phyloP scores from a whole-genome alignment of 2,329 filamentous ascomycete species.

The Aureobasidium subglaciale region DNA sequence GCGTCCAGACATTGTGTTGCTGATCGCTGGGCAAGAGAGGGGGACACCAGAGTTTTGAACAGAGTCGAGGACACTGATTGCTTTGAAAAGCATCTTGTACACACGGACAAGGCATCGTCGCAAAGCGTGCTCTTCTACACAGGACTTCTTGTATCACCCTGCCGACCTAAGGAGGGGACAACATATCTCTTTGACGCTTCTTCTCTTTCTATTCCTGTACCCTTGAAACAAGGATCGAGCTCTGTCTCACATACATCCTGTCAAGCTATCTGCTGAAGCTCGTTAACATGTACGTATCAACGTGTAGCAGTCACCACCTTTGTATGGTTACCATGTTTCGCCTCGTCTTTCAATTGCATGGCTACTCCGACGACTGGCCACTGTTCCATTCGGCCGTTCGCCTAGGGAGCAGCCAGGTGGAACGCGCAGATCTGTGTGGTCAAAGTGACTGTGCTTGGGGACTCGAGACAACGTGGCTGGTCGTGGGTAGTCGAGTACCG shows the following conservation, averaged over 20 bases:
- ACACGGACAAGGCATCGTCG: background rate
- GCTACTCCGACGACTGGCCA: background rate
- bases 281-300: conserved; percentile 13
- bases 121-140: background rate
- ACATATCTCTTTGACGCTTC: conserved; percentile 2
- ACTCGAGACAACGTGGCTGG: background rate
- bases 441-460: background rate
- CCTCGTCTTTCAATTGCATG: background rate
- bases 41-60: background rate
- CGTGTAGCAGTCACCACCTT: conserved; percentile 8
- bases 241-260: background rate
- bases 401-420: background rate
- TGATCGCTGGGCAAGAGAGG: background rate
- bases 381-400: background rate
- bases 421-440: background rate
- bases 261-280: conserved; percentile 7
- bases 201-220: conserved; percentile 13
- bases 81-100: conserved; percentile 10
- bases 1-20: background rate
- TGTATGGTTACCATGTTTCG: background rate
- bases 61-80: conserved; percentile 1
- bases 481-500: background rate
- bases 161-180: background rate
- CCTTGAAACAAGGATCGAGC: background rate
- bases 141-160: conserved; percentile 7